These are phyloP conservation scores for Clarkia xantiana DNA, from an alignment of 345 rosid species.

Conservation along the genomic window DNA sequence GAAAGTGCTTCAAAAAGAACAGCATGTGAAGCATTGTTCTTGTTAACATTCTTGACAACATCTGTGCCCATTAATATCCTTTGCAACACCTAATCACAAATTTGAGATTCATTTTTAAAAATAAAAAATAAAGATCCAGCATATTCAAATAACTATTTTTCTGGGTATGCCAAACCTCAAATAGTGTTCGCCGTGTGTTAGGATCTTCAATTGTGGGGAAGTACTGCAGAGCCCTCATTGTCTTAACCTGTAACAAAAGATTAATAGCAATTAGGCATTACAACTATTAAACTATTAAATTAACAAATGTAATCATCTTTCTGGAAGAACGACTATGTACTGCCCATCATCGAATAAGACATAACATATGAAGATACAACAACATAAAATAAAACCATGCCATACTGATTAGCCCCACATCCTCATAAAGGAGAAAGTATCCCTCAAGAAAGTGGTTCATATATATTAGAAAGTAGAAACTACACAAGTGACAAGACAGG, in stretches of 20 bases:
- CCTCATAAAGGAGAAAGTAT: too few relatives aligned
- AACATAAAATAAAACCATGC: too few relatives aligned
- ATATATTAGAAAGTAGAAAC: too few relatives aligned
- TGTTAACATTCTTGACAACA: slow-evolving; percentile 97
- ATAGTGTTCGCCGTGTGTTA: slow-evolving; percentile 68
- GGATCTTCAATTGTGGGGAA: slow-evolving; percentile 98
- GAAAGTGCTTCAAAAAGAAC: slow-evolving; percentile 99
- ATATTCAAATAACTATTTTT: slow-evolving; percentile 7
- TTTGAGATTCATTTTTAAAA: slow-evolving; percentile 16
- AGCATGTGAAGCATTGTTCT: slow-evolving; percentile 98
- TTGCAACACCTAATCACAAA: slow-evolving; percentile 68
- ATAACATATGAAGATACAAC: too few relatives aligned
- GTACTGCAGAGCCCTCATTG: slow-evolving; percentile 98
- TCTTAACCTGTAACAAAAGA: slow-evolving; percentile 56
- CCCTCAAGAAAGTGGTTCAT: too few relatives aligned
- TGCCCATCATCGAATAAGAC: too few relatives aligned
- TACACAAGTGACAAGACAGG: too few relatives aligned
- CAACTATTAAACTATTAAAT: too few relatives aligned
- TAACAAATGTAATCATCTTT: too few relatives aligned
- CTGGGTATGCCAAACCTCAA: slow-evolving; percentile 48
- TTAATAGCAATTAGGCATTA: slow-evolving; percentile 6
- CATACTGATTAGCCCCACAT: too few relatives aligned
- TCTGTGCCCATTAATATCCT: slow-evolving; percentile 98
- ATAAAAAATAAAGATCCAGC: slow-evolving; percentile 2
- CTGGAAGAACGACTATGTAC: too few relatives aligned